Evolutionary conservation across 2,329 filamentous ascomycete genomes (phyloP).

Genomic region (Arachnopeziza araneosa): DNA sequence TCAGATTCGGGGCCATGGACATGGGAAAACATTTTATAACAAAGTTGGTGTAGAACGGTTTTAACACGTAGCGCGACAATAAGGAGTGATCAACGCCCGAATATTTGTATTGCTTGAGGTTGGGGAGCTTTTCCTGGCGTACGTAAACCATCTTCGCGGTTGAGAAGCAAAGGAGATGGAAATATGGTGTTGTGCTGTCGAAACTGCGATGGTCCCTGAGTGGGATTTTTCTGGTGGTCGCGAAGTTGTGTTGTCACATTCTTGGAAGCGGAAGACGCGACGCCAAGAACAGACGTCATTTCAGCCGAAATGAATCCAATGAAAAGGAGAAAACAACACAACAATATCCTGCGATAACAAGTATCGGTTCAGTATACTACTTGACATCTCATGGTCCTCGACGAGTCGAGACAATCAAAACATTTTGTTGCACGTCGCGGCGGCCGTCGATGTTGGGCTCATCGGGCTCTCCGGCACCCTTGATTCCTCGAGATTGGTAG

Average conservation of each 20-base stretch:
- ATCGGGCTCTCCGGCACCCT: background rate
- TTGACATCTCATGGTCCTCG: background rate
- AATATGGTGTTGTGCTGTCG: background rate
- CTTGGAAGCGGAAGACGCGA: background rate
- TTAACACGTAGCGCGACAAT: conserved; percentile 85
- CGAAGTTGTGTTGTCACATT: background rate
- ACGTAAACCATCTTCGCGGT: conserved; percentile 78
- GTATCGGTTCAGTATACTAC: background rate
- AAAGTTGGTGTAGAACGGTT: conserved; percentile 94
- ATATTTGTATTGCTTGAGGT: conserved; percentile 94
- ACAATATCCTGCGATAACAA: background rate
- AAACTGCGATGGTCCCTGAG: background rate
- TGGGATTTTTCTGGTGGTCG: background rate
- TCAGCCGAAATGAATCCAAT: background rate
- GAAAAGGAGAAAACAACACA: background rate
- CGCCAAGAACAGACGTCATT: background rate
- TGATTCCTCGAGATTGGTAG: background rate
- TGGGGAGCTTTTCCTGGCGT: conserved; percentile 80
- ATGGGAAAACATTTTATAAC: conserved; percentile 94
- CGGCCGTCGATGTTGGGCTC: background rate
- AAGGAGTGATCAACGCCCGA: conserved; percentile 85
- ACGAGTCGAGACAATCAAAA: background rate
- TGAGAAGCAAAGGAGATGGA: background rate
- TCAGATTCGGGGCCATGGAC: conserved; percentile 85
- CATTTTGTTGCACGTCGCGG: background rate